Percentiles rank a stretch among this genome's conserved stretches.
phyloP scores from a whole-genome alignment of 805 yeast genomes.

The Debaryomyces maramus region DNA sequence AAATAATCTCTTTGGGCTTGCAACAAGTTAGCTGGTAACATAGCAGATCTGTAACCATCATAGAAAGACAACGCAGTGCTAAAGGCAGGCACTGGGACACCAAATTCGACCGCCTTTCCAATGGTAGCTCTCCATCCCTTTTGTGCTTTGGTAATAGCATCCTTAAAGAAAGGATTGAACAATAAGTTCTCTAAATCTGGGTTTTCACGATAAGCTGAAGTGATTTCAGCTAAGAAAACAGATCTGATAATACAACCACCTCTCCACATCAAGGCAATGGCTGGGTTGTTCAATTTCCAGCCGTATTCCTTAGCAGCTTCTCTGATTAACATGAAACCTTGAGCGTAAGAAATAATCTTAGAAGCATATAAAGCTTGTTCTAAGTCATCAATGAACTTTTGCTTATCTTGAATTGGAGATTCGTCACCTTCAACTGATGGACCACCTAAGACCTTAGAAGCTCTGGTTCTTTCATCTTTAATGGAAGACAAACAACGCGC shows the following conservation, averaged over 20 bases:
- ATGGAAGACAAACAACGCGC: slow-evolving; percentile 93
- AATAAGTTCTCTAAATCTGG: slow-evolving; percentile 93
- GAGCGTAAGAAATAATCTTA: slow-evolving; percentile 97
- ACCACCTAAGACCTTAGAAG: slow-evolving; percentile 76
- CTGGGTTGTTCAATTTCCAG: slow-evolving; percentile 97
- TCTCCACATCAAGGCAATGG: slow-evolving; percentile 99
- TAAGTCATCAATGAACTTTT: slow-evolving; percentile 84
- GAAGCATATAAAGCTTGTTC: slow-evolving; percentile 99
- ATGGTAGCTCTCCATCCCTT: slow-evolving; percentile 91
- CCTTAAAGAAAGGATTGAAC: slow-evolving; percentile 91
- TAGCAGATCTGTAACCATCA: slow-evolving; percentile 97
- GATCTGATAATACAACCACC: slow-evolving; percentile 99
- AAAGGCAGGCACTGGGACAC: slow-evolving; percentile 98
- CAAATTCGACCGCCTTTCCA: slow-evolving; percentile 73
- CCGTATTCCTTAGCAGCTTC: slow-evolving; percentile 96
- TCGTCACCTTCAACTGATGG: slow-evolving; percentile 66
- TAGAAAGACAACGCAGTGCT: slow-evolving; percentile 95
- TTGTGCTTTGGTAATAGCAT: slow-evolving; percentile 92
- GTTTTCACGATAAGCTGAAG: slow-evolving; percentile 90
- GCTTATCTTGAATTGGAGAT: slow-evolving; percentile 66
- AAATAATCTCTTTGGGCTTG: slow-evolving; percentile 99
- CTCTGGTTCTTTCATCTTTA: slow-evolving; percentile 86
- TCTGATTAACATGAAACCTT: slow-evolving; percentile 98
- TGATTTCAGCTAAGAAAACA: slow-evolving; percentile 95
- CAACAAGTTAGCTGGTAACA: slow-evolving; percentile 94